These are phyloP conservation scores for Ricinus communis DNA, from an alignment of 345 rosid genomes.

Conservation along the genomic window DNA sequence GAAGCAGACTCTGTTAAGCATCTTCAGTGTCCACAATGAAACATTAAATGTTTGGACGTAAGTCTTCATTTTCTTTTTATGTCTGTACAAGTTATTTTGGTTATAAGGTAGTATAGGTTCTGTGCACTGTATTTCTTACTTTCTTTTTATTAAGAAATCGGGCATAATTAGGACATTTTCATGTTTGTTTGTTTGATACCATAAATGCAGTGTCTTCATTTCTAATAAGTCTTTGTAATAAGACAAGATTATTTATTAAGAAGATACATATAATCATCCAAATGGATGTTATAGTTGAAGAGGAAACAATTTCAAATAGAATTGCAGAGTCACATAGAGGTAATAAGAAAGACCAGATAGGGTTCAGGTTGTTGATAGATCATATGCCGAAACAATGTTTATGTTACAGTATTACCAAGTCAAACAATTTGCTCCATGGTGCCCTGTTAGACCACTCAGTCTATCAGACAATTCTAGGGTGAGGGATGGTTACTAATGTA, in stretches of 20 bases:
- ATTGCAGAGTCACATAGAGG: background rate
- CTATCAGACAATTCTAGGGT: background rate
- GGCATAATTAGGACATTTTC: background rate
- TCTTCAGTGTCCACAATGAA: conserved; percentile 84
- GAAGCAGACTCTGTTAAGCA: conserved; percentile 79
- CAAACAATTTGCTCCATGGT: background rate
- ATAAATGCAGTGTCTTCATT: background rate
- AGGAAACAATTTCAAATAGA: background rate
- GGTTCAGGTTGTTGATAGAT: background rate
- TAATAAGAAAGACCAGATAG: background rate
- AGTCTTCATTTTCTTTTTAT: conserved; percentile 24
- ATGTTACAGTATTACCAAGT: background rate
- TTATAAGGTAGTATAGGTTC: background rate
- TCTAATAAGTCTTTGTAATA: too few species aligned
- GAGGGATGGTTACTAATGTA: background rate
- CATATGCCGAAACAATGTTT: background rate
- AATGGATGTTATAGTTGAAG: background rate
- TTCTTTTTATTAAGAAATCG: background rate
- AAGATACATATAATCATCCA: too few species aligned
- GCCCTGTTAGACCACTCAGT: background rate
- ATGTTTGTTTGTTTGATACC: background rate
- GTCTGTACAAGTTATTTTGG: background rate
- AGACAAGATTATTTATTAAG: too few species aligned
- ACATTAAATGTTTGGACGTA: conserved; percentile 98
- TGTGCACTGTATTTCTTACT: conserved; percentile 4